These are phyloP conservation scores for Xylariales sp. DNA, from an alignment of 2,329 filamentous ascomycete species.

Conservation along the genomic window DNA sequence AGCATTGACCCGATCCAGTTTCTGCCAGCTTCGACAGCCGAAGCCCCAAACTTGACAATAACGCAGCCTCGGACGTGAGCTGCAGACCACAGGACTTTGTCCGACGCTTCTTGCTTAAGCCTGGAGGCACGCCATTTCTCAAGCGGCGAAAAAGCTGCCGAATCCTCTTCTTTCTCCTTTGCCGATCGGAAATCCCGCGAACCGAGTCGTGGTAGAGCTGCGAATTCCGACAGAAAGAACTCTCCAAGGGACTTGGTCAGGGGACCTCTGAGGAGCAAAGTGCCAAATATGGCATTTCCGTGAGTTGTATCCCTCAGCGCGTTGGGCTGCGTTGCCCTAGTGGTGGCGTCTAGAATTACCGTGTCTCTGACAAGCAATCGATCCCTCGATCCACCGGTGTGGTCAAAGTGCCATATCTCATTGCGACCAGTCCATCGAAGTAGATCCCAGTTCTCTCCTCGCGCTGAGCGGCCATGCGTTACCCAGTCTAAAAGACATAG, in stretches of 20 bases:
- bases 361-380: constrained; percentile 82
- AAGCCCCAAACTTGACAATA: constrained; percentile 85
- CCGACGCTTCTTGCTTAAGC: constrained; percentile 51
- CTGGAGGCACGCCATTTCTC: constrained; percentile 53
- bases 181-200: constrained; percentile 68
- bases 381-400: constrained; percentile 28
- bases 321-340: constrained; percentile 32
- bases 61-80: constrained; percentile 78
- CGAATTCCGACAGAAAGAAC: constrained; percentile 79
- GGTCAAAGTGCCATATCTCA: constrained; percentile 65
- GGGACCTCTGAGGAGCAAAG: constrained; percentile 74
- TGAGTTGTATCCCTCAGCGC: constrained; percentile 63
- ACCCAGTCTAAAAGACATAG: constrained; percentile 93
- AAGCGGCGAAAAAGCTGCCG: constrained; percentile 30
- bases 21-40: constrained; percentile 74
- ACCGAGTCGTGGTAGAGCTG: constrained; percentile 73
- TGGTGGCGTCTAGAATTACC: constrained; percentile 63
- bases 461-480: constrained; percentile 76
- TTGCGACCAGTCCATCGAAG: constrained; percentile 76
- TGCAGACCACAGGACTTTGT: constrained; percentile 74
- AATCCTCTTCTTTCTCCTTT: constrained; percentile 39
- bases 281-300: constrained; percentile 73
- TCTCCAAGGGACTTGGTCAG: constrained; percentile 60
- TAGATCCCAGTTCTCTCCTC: constrained; percentile 87
- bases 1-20: constrained; percentile 77